Evolutionary conservation across 805 yeast genomes (phyloP).

Genomic region (Pichia deserticola): DNA sequence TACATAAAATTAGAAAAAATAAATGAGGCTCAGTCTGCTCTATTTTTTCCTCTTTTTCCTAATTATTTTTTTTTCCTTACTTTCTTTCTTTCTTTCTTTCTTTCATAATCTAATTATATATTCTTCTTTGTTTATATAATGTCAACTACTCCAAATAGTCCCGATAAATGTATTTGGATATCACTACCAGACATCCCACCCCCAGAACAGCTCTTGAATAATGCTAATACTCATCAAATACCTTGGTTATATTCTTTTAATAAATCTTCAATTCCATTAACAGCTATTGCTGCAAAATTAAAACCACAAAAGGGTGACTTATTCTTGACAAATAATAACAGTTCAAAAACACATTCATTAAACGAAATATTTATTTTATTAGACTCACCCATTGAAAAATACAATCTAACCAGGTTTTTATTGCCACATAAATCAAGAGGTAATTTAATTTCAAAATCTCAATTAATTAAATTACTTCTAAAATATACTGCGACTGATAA

Average conservation of each 20-base stretch:
- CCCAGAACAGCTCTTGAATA: background rate
- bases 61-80: too few species aligned
- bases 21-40: too few species aligned
- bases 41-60: too few species aligned
- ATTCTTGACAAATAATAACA: too few species aligned
- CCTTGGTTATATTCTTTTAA: background rate
- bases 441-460: conserved; percentile 2
- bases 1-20: too few species aligned
- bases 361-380: background rate
- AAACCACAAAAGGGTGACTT: background rate
- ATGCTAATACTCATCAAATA: background rate
- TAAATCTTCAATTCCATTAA: background rate
- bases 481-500: conserved; percentile 2
- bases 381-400: conserved; percentile 2
- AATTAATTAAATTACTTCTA: background rate
- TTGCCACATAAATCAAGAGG: conserved; percentile 4
- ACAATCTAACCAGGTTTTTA: background rate
- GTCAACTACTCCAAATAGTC: too few species aligned
- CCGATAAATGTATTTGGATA: background rate
- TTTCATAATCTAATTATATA: too few species aligned
- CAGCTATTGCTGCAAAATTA: background rate
- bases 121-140: too few species aligned
- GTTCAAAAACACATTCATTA: too few species aligned
- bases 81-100: too few species aligned
- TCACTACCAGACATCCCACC: background rate